A percentile compares a stretch with the other conserved stretches of the same genome.
Conservation (phyloP, 768 basidiomycete species). For the Russula compacta region DNA sequence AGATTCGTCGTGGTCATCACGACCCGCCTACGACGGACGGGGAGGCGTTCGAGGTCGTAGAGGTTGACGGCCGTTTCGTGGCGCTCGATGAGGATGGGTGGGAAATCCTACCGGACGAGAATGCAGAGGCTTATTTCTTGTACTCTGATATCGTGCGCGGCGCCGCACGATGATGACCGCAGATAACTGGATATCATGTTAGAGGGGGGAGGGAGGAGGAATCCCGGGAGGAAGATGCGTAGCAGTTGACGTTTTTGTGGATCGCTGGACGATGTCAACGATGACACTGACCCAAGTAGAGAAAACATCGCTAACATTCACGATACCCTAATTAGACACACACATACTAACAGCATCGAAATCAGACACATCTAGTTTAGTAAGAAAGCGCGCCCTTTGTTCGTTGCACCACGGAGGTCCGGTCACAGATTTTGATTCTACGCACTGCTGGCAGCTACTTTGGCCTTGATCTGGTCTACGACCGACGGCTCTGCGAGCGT, state of each 20-base stretch:
- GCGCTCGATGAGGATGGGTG: conserved; percentile 15
- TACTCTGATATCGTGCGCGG: conserved; percentile 17
- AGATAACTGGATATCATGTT: background rate
- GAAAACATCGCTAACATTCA: conserved; percentile 12
- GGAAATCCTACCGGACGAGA: conserved; percentile 13
- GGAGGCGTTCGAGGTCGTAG: conserved; percentile 12
- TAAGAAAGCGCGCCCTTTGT: background rate
- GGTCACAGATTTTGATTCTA: background rate
- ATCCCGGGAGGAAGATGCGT: background rate
- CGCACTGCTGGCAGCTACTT: conserved; percentile 39
- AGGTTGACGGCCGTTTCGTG: conserved; percentile 11
- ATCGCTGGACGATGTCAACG: conserved; percentile 12
- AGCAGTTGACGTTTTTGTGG: background rate
- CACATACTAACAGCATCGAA: conserved; percentile 1
- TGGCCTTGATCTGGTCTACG: conserved; percentile 78
- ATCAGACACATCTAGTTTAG: background rate
- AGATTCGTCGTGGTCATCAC: background rate
- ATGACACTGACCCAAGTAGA: conserved; percentile 4
- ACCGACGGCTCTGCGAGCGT: conserved; percentile 85
- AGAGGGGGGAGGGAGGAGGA: background rate
- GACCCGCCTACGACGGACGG: conserved; percentile 3
- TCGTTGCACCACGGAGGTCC: background rate
- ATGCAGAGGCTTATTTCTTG: background rate
- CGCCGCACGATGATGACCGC: background rate
- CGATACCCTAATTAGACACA: conserved; percentile 11